Conservation (phyloP, 108 stramenopile genomes). For the Cyclotella cryptica region DNA sequence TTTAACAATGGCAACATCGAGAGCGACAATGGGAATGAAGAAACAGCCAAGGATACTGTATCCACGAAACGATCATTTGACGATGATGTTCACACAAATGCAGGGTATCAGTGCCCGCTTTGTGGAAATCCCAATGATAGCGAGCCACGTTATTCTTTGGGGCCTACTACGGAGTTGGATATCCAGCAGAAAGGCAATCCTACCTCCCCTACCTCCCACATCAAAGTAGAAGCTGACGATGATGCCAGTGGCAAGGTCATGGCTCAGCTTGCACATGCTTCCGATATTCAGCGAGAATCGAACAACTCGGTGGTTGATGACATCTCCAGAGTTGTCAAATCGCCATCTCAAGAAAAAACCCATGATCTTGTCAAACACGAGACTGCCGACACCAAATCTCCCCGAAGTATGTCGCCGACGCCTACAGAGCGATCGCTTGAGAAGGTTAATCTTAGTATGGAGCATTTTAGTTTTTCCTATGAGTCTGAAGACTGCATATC, state of each 20-base stretch:
- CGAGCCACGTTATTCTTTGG: not conserved
- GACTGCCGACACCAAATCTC: not conserved
- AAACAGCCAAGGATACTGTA: not conserved
- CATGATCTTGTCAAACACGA: too few species aligned
- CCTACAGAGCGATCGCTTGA: not conserved
- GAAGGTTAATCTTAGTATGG: not conserved
- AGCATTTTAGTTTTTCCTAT: not conserved
- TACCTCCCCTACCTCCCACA: too few species aligned
- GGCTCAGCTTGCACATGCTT: too few species aligned
- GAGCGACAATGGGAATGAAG: not conserved
- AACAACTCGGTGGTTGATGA: too few species aligned
- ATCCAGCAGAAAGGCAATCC: too few species aligned
- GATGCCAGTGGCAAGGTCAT: too few species aligned
- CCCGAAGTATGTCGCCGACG: not conserved
- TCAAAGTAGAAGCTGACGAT: too few species aligned
- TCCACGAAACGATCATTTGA: not conserved
- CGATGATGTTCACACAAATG: not conserved
- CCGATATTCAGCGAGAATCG: too few species aligned
- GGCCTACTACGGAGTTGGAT: too few species aligned
- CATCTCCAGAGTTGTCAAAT: too few species aligned
- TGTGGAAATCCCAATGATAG: not conserved
- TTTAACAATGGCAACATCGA: slow-evolving; percentile 8
- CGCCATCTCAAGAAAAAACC: too few species aligned
- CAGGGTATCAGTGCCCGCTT: not conserved
- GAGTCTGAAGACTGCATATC: slow-evolving; percentile 13